Conservation (phyloP, 805 yeast species). For the Wickerhamiella azyma region DNA sequence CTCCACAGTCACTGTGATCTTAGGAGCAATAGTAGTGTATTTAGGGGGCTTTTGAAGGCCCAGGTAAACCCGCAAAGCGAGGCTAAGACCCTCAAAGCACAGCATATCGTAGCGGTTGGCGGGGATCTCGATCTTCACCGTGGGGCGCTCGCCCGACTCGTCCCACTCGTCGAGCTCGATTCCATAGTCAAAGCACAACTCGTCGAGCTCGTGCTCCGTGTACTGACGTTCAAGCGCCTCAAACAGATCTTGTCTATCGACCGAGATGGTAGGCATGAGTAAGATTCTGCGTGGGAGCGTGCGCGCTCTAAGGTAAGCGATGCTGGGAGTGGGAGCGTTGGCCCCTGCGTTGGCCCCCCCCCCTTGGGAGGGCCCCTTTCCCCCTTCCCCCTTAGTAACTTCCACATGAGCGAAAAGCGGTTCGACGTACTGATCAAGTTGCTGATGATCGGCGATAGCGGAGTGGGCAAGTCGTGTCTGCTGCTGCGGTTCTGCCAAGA, state of each 20-base stretch:
- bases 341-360: neutral
- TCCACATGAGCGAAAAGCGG: slow-evolving; percentile 23
- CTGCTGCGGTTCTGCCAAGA: slow-evolving; percentile 88
- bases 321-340: too few relatives aligned
- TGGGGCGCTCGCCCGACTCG: slow-evolving; percentile 94
- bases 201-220: slow-evolving; percentile 88
- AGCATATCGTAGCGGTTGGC: slow-evolving; percentile 97
- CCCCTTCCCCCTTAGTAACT: neutral
- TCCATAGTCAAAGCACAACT: slow-evolving; percentile 94
- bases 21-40: slow-evolving; percentile 49
- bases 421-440: slow-evolving; percentile 87
- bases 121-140: slow-evolving; percentile 89
- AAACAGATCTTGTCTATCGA: slow-evolving; percentile 86
- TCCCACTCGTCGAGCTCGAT: slow-evolving; percentile 91
- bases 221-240: slow-evolving; percentile 47
- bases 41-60: slow-evolving; percentile 54
- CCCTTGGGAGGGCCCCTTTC: neutral
- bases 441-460: slow-evolving; percentile 85
- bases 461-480: slow-evolving; percentile 51
- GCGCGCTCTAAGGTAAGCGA: too few relatives aligned
- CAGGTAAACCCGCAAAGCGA: slow-evolving; percentile 80
- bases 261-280: slow-evolving; percentile 89
- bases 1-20: slow-evolving; percentile 57
- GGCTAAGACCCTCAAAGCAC: slow-evolving; percentile 96
- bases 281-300: neutral